phyloP scores from a whole-genome alignment of 1,284 basidiomycete genomes.

The Ustilago sp. region DNA sequence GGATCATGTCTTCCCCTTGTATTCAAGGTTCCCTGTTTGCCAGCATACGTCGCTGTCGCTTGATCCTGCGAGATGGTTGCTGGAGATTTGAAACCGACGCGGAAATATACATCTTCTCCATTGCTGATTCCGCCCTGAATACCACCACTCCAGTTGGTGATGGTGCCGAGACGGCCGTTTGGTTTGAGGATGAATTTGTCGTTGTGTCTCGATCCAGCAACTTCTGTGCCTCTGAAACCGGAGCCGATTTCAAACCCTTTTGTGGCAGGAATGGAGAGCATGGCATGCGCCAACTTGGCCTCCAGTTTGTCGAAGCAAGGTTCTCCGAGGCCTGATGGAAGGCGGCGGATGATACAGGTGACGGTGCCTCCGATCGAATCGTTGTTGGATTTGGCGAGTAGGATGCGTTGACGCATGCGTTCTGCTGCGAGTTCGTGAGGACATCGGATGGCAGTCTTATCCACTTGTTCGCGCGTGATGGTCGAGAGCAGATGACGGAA shows the following conservation, averaged over 20 bases:
- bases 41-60: conserved; percentile 90
- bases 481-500: conserved; percentile 83
- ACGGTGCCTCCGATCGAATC: conserved; percentile 98
- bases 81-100: conserved; percentile 96
- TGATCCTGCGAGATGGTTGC: conserved; percentile 97
- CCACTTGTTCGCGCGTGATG: conserved; percentile 87
- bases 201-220: conserved; percentile 93
- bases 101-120: conserved; percentile 97
- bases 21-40: conserved; percentile 85
- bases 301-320: conserved; percentile 99
- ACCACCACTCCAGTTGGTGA: conserved; percentile 96
- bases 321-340: conserved; percentile 92
- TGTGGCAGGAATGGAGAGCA: conserved; percentile 98
- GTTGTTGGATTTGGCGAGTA: conserved; percentile 87
- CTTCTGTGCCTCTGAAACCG: conserved; percentile 94
- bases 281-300: conserved; percentile 93
- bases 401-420: conserved; percentile 92
- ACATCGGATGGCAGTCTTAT: conserved; percentile 88
- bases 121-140: conserved; percentile 98
- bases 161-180: conserved; percentile 82
- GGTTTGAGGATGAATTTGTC: conserved; percentile 82
- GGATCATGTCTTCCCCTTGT: conserved; percentile 95
- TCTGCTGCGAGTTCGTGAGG: conserved; percentile 88
- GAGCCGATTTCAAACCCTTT: conserved; percentile 99
- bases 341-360: conserved; percentile 92